Evolutionary conservation across 306 rosid genomes (phyloP).

Genomic region (Sicyos baderoa): DNA sequence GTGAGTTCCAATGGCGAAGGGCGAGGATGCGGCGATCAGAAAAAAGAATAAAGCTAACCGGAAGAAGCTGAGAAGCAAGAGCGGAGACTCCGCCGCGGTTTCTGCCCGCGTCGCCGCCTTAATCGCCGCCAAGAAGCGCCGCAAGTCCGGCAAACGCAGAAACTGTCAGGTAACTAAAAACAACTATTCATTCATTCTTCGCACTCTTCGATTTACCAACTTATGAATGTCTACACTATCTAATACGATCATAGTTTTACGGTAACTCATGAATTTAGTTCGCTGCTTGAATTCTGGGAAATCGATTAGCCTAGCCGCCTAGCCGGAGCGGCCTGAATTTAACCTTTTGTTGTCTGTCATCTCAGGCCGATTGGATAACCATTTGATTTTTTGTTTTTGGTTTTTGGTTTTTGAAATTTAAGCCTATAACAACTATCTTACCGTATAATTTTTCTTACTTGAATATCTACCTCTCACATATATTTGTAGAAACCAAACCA

Average conservation of each 20-base stretch:
- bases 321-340: not conserved
- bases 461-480: no score
- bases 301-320: not conserved
- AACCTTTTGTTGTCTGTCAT: not conserved
- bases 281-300: not conserved
- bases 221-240: no score
- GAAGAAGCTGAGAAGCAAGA: constrained; percentile 42
- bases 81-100: constrained; percentile 33
- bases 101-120: constrained; percentile 67
- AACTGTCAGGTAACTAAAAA: constrained; percentile 52
- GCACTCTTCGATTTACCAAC: not conserved
- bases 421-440: no score
- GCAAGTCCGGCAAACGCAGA: constrained; percentile 78
- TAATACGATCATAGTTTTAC: not conserved
- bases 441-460: no score
- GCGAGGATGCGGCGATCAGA: constrained; percentile 48
- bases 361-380: no score
- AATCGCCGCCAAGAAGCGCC: constrained; percentile 93
- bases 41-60: constrained; percentile 51
- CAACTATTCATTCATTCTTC: not conserved
- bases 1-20: constrained; percentile 58
- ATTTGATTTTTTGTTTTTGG: no score
- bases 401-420: no score
- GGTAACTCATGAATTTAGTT: not conserved
- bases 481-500: no score